Percentiles rank a stretch among this genome's conserved stretches.
Conservation (phyloP, 2,329 filamentous ascomycete species). For the Neonectria coccinea region DNA sequence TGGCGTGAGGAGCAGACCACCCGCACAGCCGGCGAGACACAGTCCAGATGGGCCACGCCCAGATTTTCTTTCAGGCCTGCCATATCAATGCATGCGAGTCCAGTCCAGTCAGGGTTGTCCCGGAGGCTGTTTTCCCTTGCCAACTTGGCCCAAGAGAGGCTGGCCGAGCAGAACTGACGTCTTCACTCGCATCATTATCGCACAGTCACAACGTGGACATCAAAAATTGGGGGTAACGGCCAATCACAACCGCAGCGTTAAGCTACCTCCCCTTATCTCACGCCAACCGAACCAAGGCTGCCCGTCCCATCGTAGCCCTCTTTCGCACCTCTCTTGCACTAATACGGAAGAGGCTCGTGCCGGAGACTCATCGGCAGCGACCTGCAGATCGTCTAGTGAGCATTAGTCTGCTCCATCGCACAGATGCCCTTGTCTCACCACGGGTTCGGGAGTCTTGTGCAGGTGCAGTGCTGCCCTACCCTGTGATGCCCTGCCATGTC, state of each 20-base stretch:
- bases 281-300: conserved; percentile 54
- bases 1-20: conserved; percentile 43
- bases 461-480: conserved; percentile 24
- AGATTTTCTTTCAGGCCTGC: conserved; percentile 18
- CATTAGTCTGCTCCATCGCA: conserved; percentile 40
- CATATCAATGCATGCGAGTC: background rate
- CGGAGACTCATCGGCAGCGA: conserved; percentile 39
- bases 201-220: conserved; percentile 55
- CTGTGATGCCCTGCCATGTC: conserved; percentile 26
- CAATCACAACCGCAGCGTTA: conserved; percentile 51
- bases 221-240: conserved; percentile 52
- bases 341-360: conserved; percentile 46
- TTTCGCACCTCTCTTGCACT: conserved; percentile 31
- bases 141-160: conserved; percentile 10
- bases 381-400: conserved; percentile 41
- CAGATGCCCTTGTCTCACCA: conserved; percentile 44
- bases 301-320: conserved; percentile 29
- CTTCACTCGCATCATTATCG: conserved; percentile 42
- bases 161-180: conserved; percentile 14
- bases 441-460: conserved; percentile 40
- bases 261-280: conserved; percentile 55
- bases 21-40: conserved; percentile 14
- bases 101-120: conserved; percentile 11
- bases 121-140: conserved; percentile 15
- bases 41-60: conserved; percentile 1